Evolutionary conservation across 306 rosid species (phyloP).

Genomic region (Acacia confusa): DNA sequence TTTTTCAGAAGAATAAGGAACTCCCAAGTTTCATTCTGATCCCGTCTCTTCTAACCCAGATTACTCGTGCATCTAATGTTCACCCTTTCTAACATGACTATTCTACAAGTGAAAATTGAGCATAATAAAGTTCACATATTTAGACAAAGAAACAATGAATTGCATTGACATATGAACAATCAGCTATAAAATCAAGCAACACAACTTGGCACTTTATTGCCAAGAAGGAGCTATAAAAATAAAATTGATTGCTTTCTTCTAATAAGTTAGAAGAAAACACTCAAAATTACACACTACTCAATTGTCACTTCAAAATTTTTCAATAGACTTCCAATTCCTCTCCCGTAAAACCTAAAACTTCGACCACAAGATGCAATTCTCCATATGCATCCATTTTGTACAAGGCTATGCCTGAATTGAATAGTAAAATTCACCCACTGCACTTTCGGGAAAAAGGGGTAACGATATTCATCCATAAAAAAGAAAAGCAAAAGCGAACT

Average conservation of each 20-base stretch:
- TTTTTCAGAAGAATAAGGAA: slow-evolving; percentile 6
- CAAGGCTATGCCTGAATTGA: slow-evolving; percentile 2
- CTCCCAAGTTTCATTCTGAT: neutral
- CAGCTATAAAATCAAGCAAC: neutral
- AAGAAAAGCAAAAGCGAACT: neutral
- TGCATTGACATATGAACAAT: neutral
- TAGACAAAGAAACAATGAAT: neutral
- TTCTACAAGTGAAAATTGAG: neutral
- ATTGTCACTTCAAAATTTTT: slow-evolving; percentile 5
- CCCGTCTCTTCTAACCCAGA: slow-evolving; percentile 7
- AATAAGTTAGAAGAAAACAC: neutral
- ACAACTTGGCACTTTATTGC: neutral
- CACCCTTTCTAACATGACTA: neutral
- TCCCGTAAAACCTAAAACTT: slow-evolving; percentile 18
- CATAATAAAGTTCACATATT: neutral
- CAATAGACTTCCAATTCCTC: neutral
- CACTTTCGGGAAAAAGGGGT: neutral
- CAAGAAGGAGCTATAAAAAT: neutral
- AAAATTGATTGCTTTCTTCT: neutral
- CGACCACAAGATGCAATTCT: slow-evolving; percentile 1
- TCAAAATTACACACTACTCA: slow-evolving; percentile 1
- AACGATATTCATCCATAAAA: neutral
- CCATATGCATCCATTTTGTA: neutral
- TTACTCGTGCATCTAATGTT: neutral
- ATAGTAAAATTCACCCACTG: slow-evolving; percentile 13